A percentile compares a stretch with the other conserved stretches of the same genome.
Conservation (phyloP, 2,329 filamentous ascomycete genomes). For the Xylaria sp. region DNA sequence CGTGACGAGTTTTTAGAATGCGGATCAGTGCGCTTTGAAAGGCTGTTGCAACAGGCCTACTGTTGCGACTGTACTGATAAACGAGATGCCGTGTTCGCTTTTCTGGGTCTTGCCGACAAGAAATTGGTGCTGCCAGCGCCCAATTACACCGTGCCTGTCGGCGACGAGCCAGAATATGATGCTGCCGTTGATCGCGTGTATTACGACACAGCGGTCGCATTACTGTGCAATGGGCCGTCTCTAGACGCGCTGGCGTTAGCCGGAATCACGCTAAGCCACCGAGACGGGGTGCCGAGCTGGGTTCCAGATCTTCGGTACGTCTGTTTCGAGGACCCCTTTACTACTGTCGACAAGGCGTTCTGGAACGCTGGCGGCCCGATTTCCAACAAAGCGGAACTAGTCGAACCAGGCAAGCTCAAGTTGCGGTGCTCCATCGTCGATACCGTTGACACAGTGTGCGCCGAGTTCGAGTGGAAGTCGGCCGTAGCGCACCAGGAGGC, state of each 20-base stretch:
- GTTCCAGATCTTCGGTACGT: not conserved
- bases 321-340: not conserved
- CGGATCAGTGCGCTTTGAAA: not conserved
- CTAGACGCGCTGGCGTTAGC: not conserved
- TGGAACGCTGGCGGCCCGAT: not conserved
- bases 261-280: not conserved
- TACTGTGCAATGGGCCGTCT: not conserved
- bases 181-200: not conserved
- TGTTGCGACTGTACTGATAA: not conserved
- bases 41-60: not conserved
- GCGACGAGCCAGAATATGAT: not conserved
- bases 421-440: not conserved
- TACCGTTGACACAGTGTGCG: not conserved
- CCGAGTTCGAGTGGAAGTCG: not conserved
- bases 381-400: not conserved
- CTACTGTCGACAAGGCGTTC: not conserved
- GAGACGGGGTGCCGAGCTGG: not conserved
- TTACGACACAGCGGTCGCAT: not conserved
- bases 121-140: not conserved
- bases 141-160: not conserved
- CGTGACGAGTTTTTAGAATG: not conserved
- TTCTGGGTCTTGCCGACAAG: not conserved
- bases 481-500: not conserved
- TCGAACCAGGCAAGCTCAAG: not conserved
- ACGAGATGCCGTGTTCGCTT: not conserved